Evolutionary conservation across 805 yeast species (phyloP).

Genomic region (Metschnikowia lachancei): DNA sequence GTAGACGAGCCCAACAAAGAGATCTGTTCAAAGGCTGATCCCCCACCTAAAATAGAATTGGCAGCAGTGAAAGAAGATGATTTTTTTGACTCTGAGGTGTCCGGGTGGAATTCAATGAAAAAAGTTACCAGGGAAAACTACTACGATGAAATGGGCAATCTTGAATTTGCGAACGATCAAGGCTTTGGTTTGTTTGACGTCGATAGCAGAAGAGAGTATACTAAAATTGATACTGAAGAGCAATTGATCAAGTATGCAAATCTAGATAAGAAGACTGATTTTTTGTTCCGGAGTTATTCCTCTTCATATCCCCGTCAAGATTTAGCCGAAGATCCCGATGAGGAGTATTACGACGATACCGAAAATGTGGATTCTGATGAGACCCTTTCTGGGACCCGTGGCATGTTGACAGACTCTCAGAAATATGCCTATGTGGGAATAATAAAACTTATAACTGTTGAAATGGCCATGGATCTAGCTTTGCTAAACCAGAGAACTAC

Average conservation of each 20-base stretch:
- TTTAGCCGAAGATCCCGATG: constrained; percentile 30
- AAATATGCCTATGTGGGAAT: constrained; percentile 90
- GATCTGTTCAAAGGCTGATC: background rate
- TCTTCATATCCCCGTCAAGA: constrained; percentile 15
- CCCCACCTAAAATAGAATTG: background rate
- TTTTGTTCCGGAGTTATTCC: constrained; percentile 37
- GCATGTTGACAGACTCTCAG: constrained; percentile 77
- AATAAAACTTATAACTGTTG: constrained; percentile 68
- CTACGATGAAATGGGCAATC: constrained; percentile 76
- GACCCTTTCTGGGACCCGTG: constrained; percentile 76
- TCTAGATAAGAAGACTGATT: constrained; percentile 52
- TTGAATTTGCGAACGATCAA: constrained; percentile 41
- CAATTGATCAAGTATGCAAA: constrained; percentile 70
- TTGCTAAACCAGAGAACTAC: constrained; percentile 50
- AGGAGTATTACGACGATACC: constrained; percentile 35
- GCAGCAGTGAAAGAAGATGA: constrained; percentile 24
- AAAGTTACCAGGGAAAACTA: constrained; percentile 73
- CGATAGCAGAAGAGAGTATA: constrained; percentile 66
- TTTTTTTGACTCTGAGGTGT: constrained; percentile 39
- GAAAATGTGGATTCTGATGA: constrained; percentile 50
- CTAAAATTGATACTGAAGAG: constrained; percentile 82
- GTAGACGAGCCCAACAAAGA: background rate
- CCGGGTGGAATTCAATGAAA: constrained; percentile 84
- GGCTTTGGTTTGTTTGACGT: constrained; percentile 31
- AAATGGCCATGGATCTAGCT: constrained; percentile 80